Conservation (phyloP, 1,284 basidiomycete genomes). For the Spongiforma sp. region DNA sequence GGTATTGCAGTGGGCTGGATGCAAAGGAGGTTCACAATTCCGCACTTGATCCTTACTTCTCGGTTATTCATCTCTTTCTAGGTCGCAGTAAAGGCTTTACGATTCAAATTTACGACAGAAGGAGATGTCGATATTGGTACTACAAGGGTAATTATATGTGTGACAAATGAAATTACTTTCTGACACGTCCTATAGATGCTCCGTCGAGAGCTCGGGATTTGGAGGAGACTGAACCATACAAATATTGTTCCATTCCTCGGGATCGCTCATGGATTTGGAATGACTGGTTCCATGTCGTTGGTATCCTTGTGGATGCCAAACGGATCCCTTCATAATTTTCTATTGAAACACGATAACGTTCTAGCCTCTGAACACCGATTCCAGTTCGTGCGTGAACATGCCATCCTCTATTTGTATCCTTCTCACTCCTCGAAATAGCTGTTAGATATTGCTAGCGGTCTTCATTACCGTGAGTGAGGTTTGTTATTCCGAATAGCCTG, state of each 20-base stretch:
- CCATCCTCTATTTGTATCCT: too few species aligned
- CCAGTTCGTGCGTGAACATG: constrained; percentile 6
- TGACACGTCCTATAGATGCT: constrained; percentile 8
- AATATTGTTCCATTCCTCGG: too few species aligned
- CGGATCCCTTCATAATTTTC: constrained; percentile 14
- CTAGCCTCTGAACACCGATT: constrained; percentile 2
- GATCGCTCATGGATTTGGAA: constrained; percentile 21
- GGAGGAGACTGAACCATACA: too few species aligned
- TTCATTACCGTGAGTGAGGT: constrained; percentile 8
- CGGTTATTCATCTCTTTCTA: neutral
- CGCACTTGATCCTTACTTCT: neutral
- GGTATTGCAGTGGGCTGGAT: neutral
- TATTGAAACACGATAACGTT: neutral
- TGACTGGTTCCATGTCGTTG: constrained; percentile 9
- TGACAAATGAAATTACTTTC: neutral
- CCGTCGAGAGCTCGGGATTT: too few species aligned
- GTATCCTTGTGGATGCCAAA: constrained; percentile 30
- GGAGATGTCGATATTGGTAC: neutral
- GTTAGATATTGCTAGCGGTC: constrained; percentile 5
- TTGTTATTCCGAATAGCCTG: neutral
- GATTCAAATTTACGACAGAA: constrained; percentile 4
- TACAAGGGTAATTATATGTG: constrained; percentile 1
- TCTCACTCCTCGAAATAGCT: neutral
- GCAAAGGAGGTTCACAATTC: constrained; percentile 8
- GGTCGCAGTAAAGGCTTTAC: constrained; percentile 26